Percentiles rank a stretch among this genome's conserved stretches.
These are phyloP conservation scores for Vicia villosa DNA, from an alignment of 306 rosid species.

Conservation along the genomic window DNA sequence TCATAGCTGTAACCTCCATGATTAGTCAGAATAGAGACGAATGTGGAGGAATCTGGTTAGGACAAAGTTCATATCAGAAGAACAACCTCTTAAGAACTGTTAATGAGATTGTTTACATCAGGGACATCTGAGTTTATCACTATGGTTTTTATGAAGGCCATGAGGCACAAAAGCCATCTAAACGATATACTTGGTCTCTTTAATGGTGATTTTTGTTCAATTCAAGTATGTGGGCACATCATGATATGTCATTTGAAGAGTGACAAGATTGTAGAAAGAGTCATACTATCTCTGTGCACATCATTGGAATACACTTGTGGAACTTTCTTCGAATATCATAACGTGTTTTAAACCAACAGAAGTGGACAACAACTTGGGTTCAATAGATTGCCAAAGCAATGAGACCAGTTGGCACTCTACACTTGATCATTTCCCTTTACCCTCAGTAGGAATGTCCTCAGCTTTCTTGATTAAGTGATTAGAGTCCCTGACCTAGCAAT, in stretches of 20 bases:
- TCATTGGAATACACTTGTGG: background rate
- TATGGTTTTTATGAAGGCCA: background rate
- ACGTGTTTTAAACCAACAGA: background rate
- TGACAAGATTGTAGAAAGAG: background rate
- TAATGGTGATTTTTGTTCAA: background rate
- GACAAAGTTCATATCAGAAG: background rate
- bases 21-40: background rate
- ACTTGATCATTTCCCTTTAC: background rate
- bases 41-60: background rate
- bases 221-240: conserved; percentile 1
- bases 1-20: background rate
- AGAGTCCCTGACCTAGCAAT: background rate
- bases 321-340: background rate
- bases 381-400: background rate
- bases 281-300: background rate
- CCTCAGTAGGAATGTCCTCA: background rate
- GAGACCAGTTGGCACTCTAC: background rate
- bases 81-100: background rate
- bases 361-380: background rate
- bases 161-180: background rate
- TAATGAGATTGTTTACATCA: background rate
- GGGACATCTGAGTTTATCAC: background rate
- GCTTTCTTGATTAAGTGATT: background rate
- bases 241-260: background rate
- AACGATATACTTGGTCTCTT: background rate